Evolutionary conservation across 306 rosid genomes (phyloP), one percentile per base, ranked within the genome.

Genomic region (Gleditsia sinensis): DNA sequence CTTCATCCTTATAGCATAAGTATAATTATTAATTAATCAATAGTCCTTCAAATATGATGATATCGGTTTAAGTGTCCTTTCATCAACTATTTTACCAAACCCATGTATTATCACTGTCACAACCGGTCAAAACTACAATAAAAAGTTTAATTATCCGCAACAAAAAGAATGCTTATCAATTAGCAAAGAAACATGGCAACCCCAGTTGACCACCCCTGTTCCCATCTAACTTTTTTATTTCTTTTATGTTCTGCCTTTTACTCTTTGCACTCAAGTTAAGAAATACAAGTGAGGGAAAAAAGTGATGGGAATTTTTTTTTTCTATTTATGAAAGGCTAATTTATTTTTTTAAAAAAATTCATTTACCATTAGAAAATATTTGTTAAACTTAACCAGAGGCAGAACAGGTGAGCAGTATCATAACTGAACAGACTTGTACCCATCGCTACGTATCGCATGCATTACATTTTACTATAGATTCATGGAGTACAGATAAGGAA

Each of bases 381-480:
- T 19, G 6, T 49, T 24, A 54, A 14, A 12, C 10, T 27, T 25
- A 5, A 0, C 19, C 1, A 36, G 19, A 5, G 51, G 63, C 14
- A 36, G 55, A 45, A 53, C 30, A 55, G 19, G 75, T 67, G 83
- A 21, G 79, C 70, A 62, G 12, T 27, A 13, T 46, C 30, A 78
- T 43, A 80, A 74, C 76, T 9, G 72, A 58, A 79, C 42, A 40
- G 46, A 36, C 60, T 48, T 72, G 42, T 39, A 81, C 90, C 92
- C 83, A 76, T 81, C 82, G 85, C 86, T 84, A 81, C 86, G 88
- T 85, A 85, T 83, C 6, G 45, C 63, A 55, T 82, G 75, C 79
- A 82, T 55, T 67, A 70, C 43, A 46, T 14, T 7, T 58, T 28
- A 33, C 56, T 43, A 32, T 61, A 14, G 55, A 9, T 53, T 25